Conservation (phyloP, 441 rosid genomes). For the Adansonia rubrostipa region DNA sequence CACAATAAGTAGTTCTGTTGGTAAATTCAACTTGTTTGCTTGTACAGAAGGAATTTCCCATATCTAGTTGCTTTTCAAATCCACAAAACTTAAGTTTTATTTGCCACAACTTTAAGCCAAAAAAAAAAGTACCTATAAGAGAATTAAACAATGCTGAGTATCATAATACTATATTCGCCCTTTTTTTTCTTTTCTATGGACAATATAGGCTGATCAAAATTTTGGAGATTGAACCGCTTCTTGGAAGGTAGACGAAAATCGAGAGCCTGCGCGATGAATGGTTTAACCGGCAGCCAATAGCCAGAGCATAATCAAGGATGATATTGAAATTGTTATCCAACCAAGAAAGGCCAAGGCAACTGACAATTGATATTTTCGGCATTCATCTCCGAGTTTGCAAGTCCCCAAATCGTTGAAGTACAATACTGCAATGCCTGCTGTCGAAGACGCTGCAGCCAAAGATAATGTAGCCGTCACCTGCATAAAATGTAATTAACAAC, state of each 20-base stretch:
- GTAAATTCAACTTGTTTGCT: neutral
- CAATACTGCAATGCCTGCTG: slow-evolving; percentile 51
- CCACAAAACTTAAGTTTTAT: slow-evolving; percentile 5
- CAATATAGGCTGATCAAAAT: slow-evolving; percentile 39
- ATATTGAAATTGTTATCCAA: slow-evolving; percentile 52
- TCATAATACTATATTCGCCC: neutral
- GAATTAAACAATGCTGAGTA: slow-evolving; percentile 13
- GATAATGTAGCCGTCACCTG: slow-evolving; percentile 57
- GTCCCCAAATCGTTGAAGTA: slow-evolving; percentile 54
- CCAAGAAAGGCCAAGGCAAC: slow-evolving; percentile 61
- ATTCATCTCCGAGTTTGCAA: slow-evolving; percentile 47
- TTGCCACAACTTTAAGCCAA: neutral
- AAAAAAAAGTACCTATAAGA: neutral
- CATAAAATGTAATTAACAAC: neutral
- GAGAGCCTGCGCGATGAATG: slow-evolving; percentile 28
- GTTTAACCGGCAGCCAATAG: slow-evolving; percentile 63
- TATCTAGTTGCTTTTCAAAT: slow-evolving; percentile 2
- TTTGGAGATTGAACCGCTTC: slow-evolving; percentile 20
- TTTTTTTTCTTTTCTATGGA: slow-evolving; percentile 34
- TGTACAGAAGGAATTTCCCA: neutral
- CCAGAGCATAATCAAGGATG: slow-evolving; percentile 69
- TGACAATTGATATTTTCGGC: slow-evolving; percentile 39
- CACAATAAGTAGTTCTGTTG: too few relatives aligned
- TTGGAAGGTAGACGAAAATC: slow-evolving; percentile 7
- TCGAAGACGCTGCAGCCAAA: slow-evolving; percentile 61